Evolutionary conservation across 148 eudicot species (phyloP), one percentile per base, ranked within the genome.

Genomic region (Nepenthes gracilis): DNA sequence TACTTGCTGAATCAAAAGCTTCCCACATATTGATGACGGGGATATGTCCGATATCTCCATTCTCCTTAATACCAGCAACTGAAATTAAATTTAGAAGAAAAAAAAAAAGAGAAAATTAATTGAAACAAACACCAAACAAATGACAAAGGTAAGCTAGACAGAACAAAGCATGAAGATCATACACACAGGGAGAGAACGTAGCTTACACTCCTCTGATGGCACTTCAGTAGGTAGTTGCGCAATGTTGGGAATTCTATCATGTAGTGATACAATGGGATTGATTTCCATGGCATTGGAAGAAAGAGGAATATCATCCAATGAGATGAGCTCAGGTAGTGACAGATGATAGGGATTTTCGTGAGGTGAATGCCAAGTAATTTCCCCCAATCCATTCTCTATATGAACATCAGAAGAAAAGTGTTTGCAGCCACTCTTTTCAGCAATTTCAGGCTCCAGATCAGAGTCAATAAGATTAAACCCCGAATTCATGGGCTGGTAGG

Each of bases 311-410:
- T 63, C 77, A 60, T 71, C 74, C 12, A 68, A 61, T 1, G 73
- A 48, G 47, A 64, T 67, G 47, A 70, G 64, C 70, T 83, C 84
- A 35, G 82, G 61, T 35, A 71, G 43, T 35, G 48, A 38, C 51
- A 70, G 43, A 7, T 59, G 58, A 59, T 13, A 47, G 32, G 64
- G 55, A 61, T 70, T 77, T 9, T 60, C 32, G 57, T 64, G 53
- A 48, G 51, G 36, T 35, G 67, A 67, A 47, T 64, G 74, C 84
- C 82, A 80, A 40, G 70, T 70, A 40, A 70, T 70, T 33, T 78
- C 81, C 63, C 58, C 60, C 11, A 75, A 33, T 54, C 65, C 73
- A 37, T 59, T 61, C 68, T 63, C 71, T 23, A 38, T 1, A 54
- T 38, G 56, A 61, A 55, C 71, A 67, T 72, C 68, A 36, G 71